Base-by-base conservation (phyloP, 495 filamentous ascomycete species). In the Neurospora sp. region DNA sequence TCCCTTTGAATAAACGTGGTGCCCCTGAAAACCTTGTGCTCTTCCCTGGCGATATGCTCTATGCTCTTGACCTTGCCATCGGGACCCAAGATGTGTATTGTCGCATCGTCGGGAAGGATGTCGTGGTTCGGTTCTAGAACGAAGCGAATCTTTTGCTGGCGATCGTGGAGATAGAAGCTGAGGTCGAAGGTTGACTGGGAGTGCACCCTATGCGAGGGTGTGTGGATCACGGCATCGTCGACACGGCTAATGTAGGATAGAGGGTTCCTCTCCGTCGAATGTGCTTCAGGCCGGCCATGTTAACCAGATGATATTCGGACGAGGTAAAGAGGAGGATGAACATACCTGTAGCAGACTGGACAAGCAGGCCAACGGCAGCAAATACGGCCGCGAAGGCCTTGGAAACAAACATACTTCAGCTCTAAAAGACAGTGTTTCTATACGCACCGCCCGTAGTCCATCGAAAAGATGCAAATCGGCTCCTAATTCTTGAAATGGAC, bases 101-200 rank as follows among this genome's bases (percentile, higher is more conserved):
- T 88, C 3, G 94, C 93, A 78, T 92, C 91, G 3, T 91, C 89
- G 35, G 89, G 86, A 35, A 98, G 84, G 70, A 98, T 92, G 81
- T 98, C 93, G 82, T 97, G 89, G 78, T 98, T 99, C 37, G 96
- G 96, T 80, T 97, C 91, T 42, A 98, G 87, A 69, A 88, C 86
- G 61, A 99, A 87, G 75, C 92, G 93, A 73, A 98, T 84, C 68
- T 88, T 87, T 76, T 94, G 89, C 72, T 85, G 81, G 53, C 87
- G 85, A 74, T 88, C 84, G 75, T 92, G 90, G 53, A 97, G 81
- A 59, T 86, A 83, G 81, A 99, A 98, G 39, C 88, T 88, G 74
- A 98, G 81, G 77, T 96, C 91, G 81, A 98, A 98, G 22, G 89
- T 84, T 14, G 93, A 91, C 59, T 91, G 85, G 27, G 93, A 89